Conservation (phyloP, 202 grass and related monocot species). For the Tripidium arundinaceum region DNA sequence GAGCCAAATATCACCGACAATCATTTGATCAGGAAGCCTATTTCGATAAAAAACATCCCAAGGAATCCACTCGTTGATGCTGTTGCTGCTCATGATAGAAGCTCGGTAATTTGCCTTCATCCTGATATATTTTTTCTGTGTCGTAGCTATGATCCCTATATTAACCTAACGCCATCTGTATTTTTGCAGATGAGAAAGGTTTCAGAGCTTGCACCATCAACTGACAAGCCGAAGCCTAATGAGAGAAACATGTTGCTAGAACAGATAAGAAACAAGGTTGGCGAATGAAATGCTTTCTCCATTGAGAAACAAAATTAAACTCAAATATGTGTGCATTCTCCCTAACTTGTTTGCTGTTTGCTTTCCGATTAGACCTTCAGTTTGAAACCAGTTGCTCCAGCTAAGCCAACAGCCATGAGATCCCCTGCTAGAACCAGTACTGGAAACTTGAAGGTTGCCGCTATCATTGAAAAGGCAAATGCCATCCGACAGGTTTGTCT, state of each 20-base stretch:
- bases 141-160: conserved; percentile 11
- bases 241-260: conserved; percentile 84
- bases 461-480: conserved; percentile 94
- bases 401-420: conserved; percentile 41
- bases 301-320: not conserved
- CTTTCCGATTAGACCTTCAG: conserved; percentile 64
- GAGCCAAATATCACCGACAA: conserved; percentile 41
- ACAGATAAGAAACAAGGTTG: conserved; percentile 93
- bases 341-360: conserved; percentile 27
- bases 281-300: not conserved
- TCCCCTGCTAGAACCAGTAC: conserved; percentile 46
- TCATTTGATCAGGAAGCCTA: conserved; percentile 46
- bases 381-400: conserved; percentile 58
- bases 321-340: not conserved
- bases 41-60: conserved; percentile 82
- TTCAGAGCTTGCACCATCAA: conserved; percentile 49
- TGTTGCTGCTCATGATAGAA: conserved; percentile 97
- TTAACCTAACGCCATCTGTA: conserved; percentile 14
- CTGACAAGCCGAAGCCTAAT: conserved; percentile 39
- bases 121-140: not conserved
- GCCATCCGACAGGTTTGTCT: conserved; percentile 87
- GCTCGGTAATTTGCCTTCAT: conserved; percentile 53
- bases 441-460: conserved; percentile 82
- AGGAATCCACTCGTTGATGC: conserved; percentile 93
- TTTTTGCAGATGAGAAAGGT: conserved; percentile 86